Evolutionary conservation across 305 asterid species (phyloP).

Genomic region (Striga hermonthica): DNA sequence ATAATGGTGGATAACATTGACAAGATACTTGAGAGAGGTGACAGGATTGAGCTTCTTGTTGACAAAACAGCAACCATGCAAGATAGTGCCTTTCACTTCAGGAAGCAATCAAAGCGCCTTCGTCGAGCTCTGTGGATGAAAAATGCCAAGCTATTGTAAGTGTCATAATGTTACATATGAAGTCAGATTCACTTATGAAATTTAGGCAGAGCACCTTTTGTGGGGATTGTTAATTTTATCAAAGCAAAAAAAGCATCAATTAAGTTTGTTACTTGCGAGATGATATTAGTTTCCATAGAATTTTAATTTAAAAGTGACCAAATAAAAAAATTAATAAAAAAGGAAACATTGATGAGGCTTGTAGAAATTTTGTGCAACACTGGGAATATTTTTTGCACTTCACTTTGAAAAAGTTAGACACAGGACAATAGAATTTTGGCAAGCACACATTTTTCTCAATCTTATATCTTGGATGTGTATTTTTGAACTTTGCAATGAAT

Average conservation of each 20-base stretch:
- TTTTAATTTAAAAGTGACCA: too few relatives aligned
- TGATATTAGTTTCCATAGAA: neutral
- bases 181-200: neutral
- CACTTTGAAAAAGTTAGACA: neutral
- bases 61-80: conserved; percentile 97
- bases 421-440: too few relatives aligned
- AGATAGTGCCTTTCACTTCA: conserved; percentile 91
- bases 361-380: too few relatives aligned
- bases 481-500: conserved; percentile 1
- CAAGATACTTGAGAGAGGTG: conserved; percentile 93
- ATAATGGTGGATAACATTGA: conserved; percentile 97
- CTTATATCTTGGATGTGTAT: neutral
- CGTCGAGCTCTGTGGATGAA: conserved; percentile 94
- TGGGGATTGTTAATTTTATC: neutral
- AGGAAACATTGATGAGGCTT: too few relatives aligned
- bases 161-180: conserved; percentile 23
- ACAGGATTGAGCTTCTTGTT: conserved; percentile 89
- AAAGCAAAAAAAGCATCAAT: conserved; percentile 16
- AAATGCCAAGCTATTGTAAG: conserved; percentile 94
- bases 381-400: neutral
- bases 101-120: conserved; percentile 92
- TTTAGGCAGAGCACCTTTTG: neutral
- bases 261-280: neutral
- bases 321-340: too few relatives aligned
- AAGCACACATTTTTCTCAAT: too few relatives aligned